Base-by-base conservation (phyloP, 352 stramenopile genomes). In the Globisporangium spiculum region DNA sequence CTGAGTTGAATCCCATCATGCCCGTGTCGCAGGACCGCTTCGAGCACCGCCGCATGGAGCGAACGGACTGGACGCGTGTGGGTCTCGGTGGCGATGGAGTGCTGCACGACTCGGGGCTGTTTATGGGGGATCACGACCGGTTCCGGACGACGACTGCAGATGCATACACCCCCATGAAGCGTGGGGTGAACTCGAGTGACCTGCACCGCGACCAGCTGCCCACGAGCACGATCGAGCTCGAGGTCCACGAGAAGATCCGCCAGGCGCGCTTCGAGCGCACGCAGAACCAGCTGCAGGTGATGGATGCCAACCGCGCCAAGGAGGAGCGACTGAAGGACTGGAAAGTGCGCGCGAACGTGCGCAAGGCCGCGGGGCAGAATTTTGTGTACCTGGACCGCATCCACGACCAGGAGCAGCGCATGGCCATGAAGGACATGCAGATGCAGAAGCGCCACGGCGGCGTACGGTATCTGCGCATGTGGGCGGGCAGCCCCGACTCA, bases 41-140 rank as follows among this genome's bases (percentile, higher is more conserved):
- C 60, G 73, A 74, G 56, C 83, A 89, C 68, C 80, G 75, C 48
- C 77, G 82, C 16, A 72, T 72, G 56, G 73, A 89, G 67, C 70
- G 75, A 48, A 93, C 84, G 0, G 88, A 96, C 73, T 96, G 89
- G 88, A 83, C 72, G 38, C 82, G 84, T 60, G 83, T 94, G n/a
- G 89, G 88, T 24, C 66, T 88, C 26, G 88, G 88, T 32, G 82
- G 88, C 1, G 80, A 93, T 57, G 86, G 89, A 30, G 69, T 80
- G 46, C 38, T 68, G 7, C 20, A 72, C 0, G 79, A 87, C 56
- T 81, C 84, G 22, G 79, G 73, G 22, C 30, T 88, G 18, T 91
- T 85, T 68, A 27, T 75, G 3, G 65, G 38, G 4, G 60, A 83
- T 3, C 26, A 68, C 10, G 78, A 91, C 14, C 84, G 83, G 3